Evolutionary conservation across 148 eudicot genomes (phyloP), one percentile per base, ranked within the genome.

Genomic region (Tetragonia tetragonoides): DNA sequence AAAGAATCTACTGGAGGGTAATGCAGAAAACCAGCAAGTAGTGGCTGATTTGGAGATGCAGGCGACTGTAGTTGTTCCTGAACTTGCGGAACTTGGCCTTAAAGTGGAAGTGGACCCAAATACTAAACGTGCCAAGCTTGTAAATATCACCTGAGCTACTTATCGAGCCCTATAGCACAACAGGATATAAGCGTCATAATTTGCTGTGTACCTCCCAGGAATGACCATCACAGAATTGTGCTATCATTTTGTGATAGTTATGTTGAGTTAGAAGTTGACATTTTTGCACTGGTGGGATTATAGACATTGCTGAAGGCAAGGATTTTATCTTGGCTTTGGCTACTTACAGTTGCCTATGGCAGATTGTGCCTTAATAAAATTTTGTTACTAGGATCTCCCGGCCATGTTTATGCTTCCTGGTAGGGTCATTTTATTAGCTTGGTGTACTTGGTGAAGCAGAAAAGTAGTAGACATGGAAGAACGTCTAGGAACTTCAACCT

Each of bases 21-120:
- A 95, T 85, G 77, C 69, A 12, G 93, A 93, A 81, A 95, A 93
- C 82, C 86, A 87, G 78, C 24, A 79, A 66, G 20, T 84, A 5
- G 92, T 93, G 51, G 85, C 90, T 77, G 89, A 85, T 70, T 73
- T 93, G 89, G 93, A 95, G 91, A 83, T 91, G 81, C 97, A 93
- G 82, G 90, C 87, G 59, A 79, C 97, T 44, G 90, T 89, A 28
- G 92, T 93, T 78, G 80, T 85, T 51, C 96, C 96, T 75, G 96
- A 95, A 78, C 81, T 95, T 64, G 39, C 91, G 70, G 64, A 70
- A 21, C 83, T 88, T 76, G 99, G 99, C 64, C 92, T 95, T 44
- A 85, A 84, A 70, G 94, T 93, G 21, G 96, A 92, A 80, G 80
- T 95, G 34, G 97, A 95, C 85, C 88, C 87, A 10, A 74, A 74